Evolutionary conservation across 176 grass and related monocot genomes (phyloP).

Genomic region (Oryza officinalis): DNA sequence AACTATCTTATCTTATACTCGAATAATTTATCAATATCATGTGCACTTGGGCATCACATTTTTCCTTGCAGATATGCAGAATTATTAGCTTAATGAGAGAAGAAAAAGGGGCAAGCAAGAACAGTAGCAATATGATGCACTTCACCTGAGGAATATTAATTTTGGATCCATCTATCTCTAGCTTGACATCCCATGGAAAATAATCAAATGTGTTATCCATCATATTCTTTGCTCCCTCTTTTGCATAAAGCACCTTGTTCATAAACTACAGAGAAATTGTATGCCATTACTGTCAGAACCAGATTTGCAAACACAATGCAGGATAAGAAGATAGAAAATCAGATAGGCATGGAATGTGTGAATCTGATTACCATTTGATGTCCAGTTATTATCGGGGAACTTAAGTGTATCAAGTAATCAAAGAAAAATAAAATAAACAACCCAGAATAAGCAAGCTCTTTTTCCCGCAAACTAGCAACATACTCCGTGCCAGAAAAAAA

Average conservation of each 20-base stretch:
- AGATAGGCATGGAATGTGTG: background rate
- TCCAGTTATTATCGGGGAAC: background rate
- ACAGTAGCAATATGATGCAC: background rate
- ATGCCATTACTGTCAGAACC: conserved; percentile 7
- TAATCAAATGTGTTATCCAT: conserved; percentile 90
- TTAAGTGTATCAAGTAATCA: background rate
- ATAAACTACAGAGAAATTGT: conserved; percentile 65
- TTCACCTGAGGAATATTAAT: conserved; percentile 83
- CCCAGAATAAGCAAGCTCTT: background rate
- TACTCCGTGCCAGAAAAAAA: too few relatives aligned
- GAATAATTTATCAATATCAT: background rate
- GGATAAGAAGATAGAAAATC: background rate
- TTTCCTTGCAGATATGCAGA: background rate
- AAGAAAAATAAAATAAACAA: conserved; percentile 3
- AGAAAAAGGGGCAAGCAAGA: conserved; percentile 5
- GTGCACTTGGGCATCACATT: conserved; percentile 23
- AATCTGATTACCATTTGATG: conserved; percentile 6
- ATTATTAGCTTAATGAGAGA: background rate
- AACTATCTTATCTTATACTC: background rate
- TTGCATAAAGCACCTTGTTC: conserved; percentile 96
- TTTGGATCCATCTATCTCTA: conserved; percentile 83
- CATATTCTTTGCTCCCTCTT: conserved; percentile 95
- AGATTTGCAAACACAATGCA: background rate
- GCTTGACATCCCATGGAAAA: conserved; percentile 80
- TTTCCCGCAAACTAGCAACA: background rate